phyloP scores from a whole-genome alignment of 345 rosid genomes.

The Salix exigua region DNA sequence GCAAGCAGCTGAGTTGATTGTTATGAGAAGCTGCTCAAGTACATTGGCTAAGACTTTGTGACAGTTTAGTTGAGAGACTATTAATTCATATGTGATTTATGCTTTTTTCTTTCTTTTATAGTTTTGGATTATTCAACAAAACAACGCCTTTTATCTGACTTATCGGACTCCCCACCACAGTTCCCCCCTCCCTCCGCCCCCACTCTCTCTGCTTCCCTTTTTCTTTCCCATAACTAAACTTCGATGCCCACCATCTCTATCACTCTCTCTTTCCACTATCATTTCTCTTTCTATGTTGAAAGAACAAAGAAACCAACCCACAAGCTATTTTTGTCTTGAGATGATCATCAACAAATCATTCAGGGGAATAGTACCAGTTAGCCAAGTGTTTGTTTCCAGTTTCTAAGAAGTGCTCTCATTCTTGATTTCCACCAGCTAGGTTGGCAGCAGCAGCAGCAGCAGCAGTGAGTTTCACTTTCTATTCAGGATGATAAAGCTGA shows the following conservation, averaged over 20 bases:
- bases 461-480: constrained; percentile 14
- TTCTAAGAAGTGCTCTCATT: constrained; percentile 22
- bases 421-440: constrained; percentile 32
- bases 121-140: constrained; percentile 17
- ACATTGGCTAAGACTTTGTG: constrained; percentile 13
- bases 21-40: constrained; percentile 15
- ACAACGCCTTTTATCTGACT: constrained; percentile 26
- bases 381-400: constrained; percentile 20
- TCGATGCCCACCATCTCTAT: constrained; percentile 21
- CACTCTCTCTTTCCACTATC: constrained; percentile 4
- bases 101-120: constrained; percentile 5
- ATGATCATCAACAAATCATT: constrained; percentile 3
- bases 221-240: constrained; percentile 59
- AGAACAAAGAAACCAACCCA: constrained; percentile 9
- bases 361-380: constrained; percentile 7
- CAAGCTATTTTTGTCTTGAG: constrained; percentile 5
- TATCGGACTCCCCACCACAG: constrained; percentile 56
- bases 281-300: constrained; percentile 11
- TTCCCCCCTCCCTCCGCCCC: constrained; percentile 24
- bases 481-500: constrained; percentile 3
- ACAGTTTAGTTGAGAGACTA: neutral
- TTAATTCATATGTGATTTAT: neutral
- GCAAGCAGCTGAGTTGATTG: neutral
- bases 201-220: constrained; percentile 39
- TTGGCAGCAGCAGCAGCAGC: constrained; percentile 21